Evolutionary conservation across 768 basidiomycete species (phyloP), one percentile per base, ranked within the genome.

Genomic region (Mycena belliarum): DNA sequence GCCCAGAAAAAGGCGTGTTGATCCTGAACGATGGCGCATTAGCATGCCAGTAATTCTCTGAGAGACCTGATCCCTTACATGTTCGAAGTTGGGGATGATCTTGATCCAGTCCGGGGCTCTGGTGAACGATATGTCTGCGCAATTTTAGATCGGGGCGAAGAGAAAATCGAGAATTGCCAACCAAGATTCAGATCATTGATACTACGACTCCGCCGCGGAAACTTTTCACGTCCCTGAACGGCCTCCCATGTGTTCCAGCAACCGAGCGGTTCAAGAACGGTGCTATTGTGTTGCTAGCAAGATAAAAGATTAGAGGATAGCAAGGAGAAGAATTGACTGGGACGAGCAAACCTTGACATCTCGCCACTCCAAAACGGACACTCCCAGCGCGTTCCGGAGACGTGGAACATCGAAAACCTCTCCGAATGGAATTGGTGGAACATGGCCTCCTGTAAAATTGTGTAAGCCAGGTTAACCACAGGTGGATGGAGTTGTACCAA

Each of bases 381-480:
- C 71, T 20, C 75, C 72, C 23, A 86, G 65, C 14, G 67, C 65
- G 49, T 74, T 68, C 28, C 78, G 72, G 6, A 87, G 75, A 11
- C 81, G 75, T 1, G 80, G 77, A 43, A 87, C 69, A 63, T 88
- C 84, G 61, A 87, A 87, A 1, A 87, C 79, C 26, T 83, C 77
- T 21, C 84, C 79, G 61, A 87, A 85, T 21, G 80, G 71, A 41
- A 85, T 77, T 15, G 79, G 73, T 14, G 78, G 77, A n/a, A 79
- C 79, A 35, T 72, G 69, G 6, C 71, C 72, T 40, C 79, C 79
- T 38, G 18, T 38, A 38, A n/a, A 38, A 4, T 38, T 38, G 37
- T 38, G 18, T 9, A 35, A 35, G 11, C 33, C 18, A 38, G 18
- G 2, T 38, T n/a, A 6, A 38, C 37, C 37, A n/a, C 7, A 12